Evolutionary conservation across 2,329 filamentous ascomycete species (phyloP).

Genomic region (Thielaviopsis populi): DNA sequence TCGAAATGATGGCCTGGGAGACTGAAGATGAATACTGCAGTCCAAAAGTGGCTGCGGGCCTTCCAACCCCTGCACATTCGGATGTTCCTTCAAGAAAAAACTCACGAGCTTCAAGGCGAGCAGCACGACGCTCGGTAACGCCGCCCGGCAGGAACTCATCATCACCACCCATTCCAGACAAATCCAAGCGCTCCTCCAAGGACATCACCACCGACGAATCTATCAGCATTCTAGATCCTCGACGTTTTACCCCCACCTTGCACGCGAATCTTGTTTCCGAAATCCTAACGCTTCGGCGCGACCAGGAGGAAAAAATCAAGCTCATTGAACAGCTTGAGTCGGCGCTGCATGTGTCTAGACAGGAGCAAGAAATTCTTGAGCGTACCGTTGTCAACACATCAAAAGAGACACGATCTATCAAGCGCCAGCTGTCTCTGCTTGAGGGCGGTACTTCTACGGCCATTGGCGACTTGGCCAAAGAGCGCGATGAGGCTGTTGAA

Average conservation of each 20-base stretch:
- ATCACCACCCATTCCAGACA: slow-evolving; percentile 34
- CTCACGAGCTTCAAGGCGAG: slow-evolving; percentile 49
- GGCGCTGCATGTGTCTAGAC: slow-evolving; percentile 52
- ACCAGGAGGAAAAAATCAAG: slow-evolving; percentile 78
- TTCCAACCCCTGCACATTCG: slow-evolving; percentile 43
- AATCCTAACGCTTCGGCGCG: slow-evolving; percentile 71
- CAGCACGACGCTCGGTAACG: slow-evolving; percentile 48
- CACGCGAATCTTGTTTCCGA: slow-evolving; percentile 92
- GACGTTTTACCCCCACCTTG: slow-evolving; percentile 84
- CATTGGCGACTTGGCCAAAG: slow-evolving; percentile 64
- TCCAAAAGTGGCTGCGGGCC: slow-evolving; percentile 37
- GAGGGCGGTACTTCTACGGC: slow-evolving; percentile 82
- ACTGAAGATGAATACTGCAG: slow-evolving; percentile 47
- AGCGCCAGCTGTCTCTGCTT: slow-evolving; percentile 70
- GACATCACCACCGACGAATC: slow-evolving; percentile 52
- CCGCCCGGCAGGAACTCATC: slow-evolving; percentile 43
- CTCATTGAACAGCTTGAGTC: slow-evolving; percentile 75
- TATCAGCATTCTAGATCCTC: slow-evolving; percentile 66
- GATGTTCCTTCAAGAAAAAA: slow-evolving; percentile 37
- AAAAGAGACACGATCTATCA: slow-evolving; percentile 66
- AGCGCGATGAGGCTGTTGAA: slow-evolving; percentile 73
- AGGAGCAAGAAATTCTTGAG: slow-evolving; percentile 59
- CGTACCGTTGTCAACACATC: slow-evolving; percentile 44
- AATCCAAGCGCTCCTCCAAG: slow-evolving; percentile 37
- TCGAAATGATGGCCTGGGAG: slow-evolving; percentile 41